Percentiles rank a stretch among this genome's conserved stretches.
Evolutionary conservation across 1,284 basidiomycete genomes (phyloP).

Genomic region (Heterobasidion parviporum): DNA sequence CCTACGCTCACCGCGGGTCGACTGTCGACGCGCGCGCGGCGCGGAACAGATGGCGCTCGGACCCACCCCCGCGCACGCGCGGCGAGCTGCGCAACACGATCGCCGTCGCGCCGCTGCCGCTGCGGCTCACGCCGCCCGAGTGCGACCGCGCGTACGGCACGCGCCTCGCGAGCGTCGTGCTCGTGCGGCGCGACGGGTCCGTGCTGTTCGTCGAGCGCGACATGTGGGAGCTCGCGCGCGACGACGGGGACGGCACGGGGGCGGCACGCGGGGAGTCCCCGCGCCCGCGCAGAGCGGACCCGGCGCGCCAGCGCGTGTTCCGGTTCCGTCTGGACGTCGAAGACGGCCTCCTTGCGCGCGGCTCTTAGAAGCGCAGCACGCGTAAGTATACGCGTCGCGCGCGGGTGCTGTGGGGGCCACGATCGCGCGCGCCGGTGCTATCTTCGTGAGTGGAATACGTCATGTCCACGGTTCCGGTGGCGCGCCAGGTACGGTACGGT

Average conservation of each 20-base stretch:
- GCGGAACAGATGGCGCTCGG: slow-evolving; percentile 14
- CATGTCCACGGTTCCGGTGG: no score
- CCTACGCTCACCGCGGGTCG: no score
- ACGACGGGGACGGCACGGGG: slow-evolving; percentile 5
- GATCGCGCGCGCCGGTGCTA: no score
- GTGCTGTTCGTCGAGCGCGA: slow-evolving; percentile 68
- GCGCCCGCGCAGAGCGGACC: slow-evolving; percentile 26
- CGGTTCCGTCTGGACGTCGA: slow-evolving; percentile 27
- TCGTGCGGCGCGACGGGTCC: slow-evolving; percentile 52
- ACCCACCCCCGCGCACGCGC: slow-evolving; percentile 34
- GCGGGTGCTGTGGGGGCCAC: no score
- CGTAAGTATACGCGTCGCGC: no score
- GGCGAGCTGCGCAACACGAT: slow-evolving; percentile 54
- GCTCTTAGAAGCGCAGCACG: neutral
- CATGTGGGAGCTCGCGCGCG: slow-evolving; percentile 40
- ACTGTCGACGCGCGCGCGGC: slow-evolving; percentile 3
- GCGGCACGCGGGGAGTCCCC: slow-evolving; percentile 6
- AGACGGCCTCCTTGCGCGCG: neutral
- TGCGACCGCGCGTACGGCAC: slow-evolving; percentile 46
- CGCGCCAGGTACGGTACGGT: no score
- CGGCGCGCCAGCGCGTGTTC: slow-evolving; percentile 40
- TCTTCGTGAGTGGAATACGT: no score
- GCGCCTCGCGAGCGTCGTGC: slow-evolving; percentile 63
- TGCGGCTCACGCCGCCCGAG: neutral
- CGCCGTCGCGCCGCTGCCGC: slow-evolving; percentile 26